Conservation (phyloP, 257 asterid species). For the Prunella vulgaris region DNA sequence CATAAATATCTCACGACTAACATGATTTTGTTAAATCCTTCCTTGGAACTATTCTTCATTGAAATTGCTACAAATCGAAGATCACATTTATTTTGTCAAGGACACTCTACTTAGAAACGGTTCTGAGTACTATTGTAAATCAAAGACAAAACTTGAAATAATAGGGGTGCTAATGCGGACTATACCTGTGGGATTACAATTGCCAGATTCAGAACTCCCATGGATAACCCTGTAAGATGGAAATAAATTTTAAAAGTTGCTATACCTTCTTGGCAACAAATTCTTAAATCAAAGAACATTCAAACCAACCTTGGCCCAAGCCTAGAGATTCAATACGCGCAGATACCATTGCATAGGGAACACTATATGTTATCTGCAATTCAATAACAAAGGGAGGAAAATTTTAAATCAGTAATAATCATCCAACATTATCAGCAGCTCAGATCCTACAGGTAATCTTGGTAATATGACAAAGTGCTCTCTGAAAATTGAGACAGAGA, state of each 20-base stretch:
- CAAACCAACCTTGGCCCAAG: slow-evolving; percentile 54
- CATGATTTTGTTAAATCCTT: no score
- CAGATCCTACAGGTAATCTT: background rate
- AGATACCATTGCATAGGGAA: slow-evolving; percentile 80
- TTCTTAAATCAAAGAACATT: slow-evolving; percentile 5
- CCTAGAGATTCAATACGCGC: slow-evolving; percentile 66
- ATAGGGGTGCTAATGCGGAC: background rate
- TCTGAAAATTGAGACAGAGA: background rate
- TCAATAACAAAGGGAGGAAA: background rate
- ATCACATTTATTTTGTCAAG: no score
- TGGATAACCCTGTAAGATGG: slow-evolving; percentile 60
- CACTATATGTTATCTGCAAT: slow-evolving; percentile 54
- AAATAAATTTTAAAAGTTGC: slow-evolving; percentile 23
- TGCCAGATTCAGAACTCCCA: slow-evolving; percentile 88
- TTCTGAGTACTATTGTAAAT: background rate
- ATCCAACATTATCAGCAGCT: background rate
- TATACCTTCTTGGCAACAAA: background rate
- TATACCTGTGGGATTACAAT: slow-evolving; percentile 84
- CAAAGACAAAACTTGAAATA: background rate
- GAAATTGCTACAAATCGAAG: background rate
- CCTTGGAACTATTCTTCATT: background rate
- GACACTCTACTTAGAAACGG: no score
- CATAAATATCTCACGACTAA: no score
- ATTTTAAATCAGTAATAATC: background rate
- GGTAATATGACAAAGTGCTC: background rate